Base-by-base conservation (phyloP, 2,329 filamentous ascomycete genomes). In the Penicillium sp. region DNA sequence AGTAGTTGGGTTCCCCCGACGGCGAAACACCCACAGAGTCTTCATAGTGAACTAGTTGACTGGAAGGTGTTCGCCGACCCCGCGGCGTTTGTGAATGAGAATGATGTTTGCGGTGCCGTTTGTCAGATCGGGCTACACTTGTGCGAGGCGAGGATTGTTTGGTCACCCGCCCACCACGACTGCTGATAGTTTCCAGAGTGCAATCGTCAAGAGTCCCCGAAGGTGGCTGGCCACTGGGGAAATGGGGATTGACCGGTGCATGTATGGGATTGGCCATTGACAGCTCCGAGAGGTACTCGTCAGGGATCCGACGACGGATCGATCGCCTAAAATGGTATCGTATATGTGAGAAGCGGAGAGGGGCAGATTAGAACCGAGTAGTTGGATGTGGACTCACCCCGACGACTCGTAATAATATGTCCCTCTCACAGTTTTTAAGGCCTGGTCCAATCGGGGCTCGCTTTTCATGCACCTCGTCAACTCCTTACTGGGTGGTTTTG, bases 231-330 rank as follows among this genome's bases (percentile, higher is more conserved):
- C 54, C 44, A 54, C 33, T 56, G 3, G 48, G 49, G 26, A 54
- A 40, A 26, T 57, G 43, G 11, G 48, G 49, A 26, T 52, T 57
- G 24, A 39, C 47, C 24, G 59, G 53, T 23, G 44, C 47, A 34
- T 36, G 33, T 9, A 47, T 31, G 46, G 56, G 52, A 55, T 46
- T 55, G 42, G 54, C 33, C 54, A 59, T 59, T 19, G 54, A 50
- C 18, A 44, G 33, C 13, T 29, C 37, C 23, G 52, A 26, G 11
- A 33, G 21, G n/a, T 37, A 31, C 14, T 51, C 53, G 36, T 55
- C 51, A 42, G 53, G 48, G 23, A 39, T 28, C 5, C 42, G n/a
- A 31, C 50, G 50, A 43, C 51, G 18, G 29, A 51, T 49, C 26
- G 50, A 36, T 36, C 34, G 44, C 39, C 58, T 58, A n/a, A 18